Percentiles rank a stretch among this genome's conserved stretches.
Conservation (phyloP, 257 asterid species). For the Schizonepeta tenuifolia region DNA sequence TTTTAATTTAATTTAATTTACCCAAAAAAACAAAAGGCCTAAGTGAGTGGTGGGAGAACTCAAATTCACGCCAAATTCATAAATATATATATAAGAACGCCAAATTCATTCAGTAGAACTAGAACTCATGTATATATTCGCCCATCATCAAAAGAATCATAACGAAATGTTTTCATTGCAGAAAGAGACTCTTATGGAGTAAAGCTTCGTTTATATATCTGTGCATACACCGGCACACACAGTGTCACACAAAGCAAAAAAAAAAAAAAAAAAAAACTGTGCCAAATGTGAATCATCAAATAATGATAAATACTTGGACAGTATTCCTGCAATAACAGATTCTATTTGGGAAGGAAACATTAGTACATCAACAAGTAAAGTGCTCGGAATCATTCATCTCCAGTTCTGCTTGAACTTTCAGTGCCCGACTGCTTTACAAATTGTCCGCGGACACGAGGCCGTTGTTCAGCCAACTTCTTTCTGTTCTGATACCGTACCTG, state of each 20-base stretch:
- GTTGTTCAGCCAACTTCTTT: conserved; percentile 68
- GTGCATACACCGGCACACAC: conserved; percentile 9
- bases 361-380: conserved; percentile 15
- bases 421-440: conserved; percentile 54
- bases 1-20: too few relatives aligned
- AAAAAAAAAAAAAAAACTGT: background rate
- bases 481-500: conserved; percentile 64
- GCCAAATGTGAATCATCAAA: conserved; percentile 26
- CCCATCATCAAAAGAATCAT: conserved; percentile 8
- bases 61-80: too few relatives aligned
- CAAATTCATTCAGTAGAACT: too few relatives aligned
- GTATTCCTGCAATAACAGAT: conserved; percentile 30
- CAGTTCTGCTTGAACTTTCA: conserved; percentile 49
- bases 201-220: conserved; percentile 15
- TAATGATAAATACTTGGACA: conserved; percentile 27
- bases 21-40: too few relatives aligned
- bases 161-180: conserved; percentile 25
- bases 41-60: too few relatives aligned
- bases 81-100: too few relatives aligned
- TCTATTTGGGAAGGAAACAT: conserved; percentile 32
- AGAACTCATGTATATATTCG: too few relatives aligned
- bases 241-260: background rate
- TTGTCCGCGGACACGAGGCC: conserved; percentile 68
- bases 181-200: conserved; percentile 2
- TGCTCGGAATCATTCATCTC: conserved; percentile 43